Conservation (phyloP, 129 eudicot genomes). For the Centella asiatica region DNA sequence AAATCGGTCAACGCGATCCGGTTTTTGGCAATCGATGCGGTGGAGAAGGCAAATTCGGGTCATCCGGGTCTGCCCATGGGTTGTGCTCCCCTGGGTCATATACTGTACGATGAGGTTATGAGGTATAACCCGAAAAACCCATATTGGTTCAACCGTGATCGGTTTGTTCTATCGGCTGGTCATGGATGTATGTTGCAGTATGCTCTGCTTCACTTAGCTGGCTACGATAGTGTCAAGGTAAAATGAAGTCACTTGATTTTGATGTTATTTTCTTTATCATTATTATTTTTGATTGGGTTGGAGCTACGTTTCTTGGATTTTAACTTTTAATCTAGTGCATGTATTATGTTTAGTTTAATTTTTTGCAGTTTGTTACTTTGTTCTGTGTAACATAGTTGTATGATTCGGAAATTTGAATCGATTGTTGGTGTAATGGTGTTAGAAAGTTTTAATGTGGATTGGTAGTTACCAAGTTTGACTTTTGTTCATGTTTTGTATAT, state of each 20-base stretch:
- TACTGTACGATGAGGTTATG: conserved; percentile 48
- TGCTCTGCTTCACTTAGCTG: conserved; percentile 53
- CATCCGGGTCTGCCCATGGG: conserved; percentile 64
- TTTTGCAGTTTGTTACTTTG: too few relatives aligned
- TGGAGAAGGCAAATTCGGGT: conserved; percentile 59
- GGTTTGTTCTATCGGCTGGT: conserved; percentile 53
- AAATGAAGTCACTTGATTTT: neutral
- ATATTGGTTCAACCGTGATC: conserved; percentile 49
- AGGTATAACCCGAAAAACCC: conserved; percentile 51
- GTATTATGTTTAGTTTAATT: too few relatives aligned
- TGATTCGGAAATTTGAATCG: too few relatives aligned
- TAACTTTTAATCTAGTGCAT: too few relatives aligned
- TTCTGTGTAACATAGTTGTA: too few relatives aligned
- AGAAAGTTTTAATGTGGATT: too few relatives aligned
- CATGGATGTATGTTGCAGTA: conserved; percentile 63
- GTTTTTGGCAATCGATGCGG: conserved; percentile 49
- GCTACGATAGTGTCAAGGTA: conserved; percentile 48
- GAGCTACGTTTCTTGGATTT: too few relatives aligned
- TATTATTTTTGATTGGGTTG: neutral
- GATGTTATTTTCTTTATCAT: neutral
- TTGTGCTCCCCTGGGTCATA: conserved; percentile 61
- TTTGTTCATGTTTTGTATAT: neutral
- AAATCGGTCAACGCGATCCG: conserved; percentile 46
- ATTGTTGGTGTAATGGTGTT: too few relatives aligned
- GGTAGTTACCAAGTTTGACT: too few relatives aligned